Base-by-base conservation (phyloP, 2,329 filamentous ascomycete species). In the Alternaria ethzedia region DNA sequence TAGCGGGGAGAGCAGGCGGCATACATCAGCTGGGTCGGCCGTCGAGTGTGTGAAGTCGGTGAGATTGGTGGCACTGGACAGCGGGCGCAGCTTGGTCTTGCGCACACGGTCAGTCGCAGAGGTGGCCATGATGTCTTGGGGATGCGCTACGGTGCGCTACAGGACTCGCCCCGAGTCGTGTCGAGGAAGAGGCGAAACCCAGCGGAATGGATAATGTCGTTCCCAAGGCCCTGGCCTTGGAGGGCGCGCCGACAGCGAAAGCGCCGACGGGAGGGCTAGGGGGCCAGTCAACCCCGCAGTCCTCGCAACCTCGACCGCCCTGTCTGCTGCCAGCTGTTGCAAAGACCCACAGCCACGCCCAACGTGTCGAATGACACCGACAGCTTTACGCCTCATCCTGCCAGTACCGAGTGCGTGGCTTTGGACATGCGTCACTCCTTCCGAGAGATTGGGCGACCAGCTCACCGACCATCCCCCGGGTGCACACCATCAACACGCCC, bases 41-140 rank as follows among this genome's bases (percentile, higher is more conserved):
- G 68, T 69, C 25, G 68, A 69, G 41, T 62, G 61, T 11, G 66
- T 70, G 44, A 65, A 57, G 64, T 69, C 68, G 26, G 66, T 70
- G 26, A 70, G 68, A 41, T 70, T 67, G n/a, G 68, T 70, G 25
- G 68, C 68, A 50, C 62, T 67, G 49, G 68, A 70, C 51, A 70
- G 66, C 58, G 68, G 68, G 3, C 68, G 59, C 60, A 69, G 60
- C 55, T 46, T 62, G 41, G 65, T 63, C 44, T 50, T 49, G 41
- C 44, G 57, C 47, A 28, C 36, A 5, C 51, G 49, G 23, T 63
- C 54, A 26, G 59, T 36, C 23, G 30, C 55, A 36, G 50, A 59
- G 55, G 66, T 54, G 21, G 62, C 50, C 64, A 68, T 69, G 32
- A 28, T 63, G 52, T 44, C n/a, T 57, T 50, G 52, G 20, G 25